These are phyloP conservation scores for Hypomyces perniciosus DNA, from an alignment of 2,329 filamentous ascomycete genomes.

Conservation along the genomic window DNA sequence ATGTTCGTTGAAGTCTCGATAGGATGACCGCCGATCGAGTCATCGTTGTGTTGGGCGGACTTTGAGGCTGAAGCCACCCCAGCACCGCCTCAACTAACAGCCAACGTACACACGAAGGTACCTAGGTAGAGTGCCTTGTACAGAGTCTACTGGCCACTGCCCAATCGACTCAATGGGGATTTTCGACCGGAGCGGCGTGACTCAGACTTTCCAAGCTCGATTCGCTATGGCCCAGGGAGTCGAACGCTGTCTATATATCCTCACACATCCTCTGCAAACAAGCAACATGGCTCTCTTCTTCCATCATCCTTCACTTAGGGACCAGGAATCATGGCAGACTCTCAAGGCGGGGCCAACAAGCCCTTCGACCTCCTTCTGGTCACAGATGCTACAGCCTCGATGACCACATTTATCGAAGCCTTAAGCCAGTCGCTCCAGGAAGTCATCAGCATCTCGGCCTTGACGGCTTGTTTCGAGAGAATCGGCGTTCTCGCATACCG, in stretches of 20 bases:
- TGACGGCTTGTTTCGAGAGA: slow-evolving; percentile 44
- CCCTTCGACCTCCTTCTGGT: slow-evolving; percentile 41
- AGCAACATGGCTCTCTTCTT: background rate
- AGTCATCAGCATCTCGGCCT: slow-evolving; percentile 42
- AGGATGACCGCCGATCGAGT: no score
- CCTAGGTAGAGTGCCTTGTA: no score
- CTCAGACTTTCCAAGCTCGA: background rate
- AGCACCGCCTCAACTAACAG: background rate
- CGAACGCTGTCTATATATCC: background rate
- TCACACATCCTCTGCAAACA: background rate
- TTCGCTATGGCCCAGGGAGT: background rate
- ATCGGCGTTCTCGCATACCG: slow-evolving; percentile 47
- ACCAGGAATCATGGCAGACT: slow-evolving; percentile 14
- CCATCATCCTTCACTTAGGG: background rate
- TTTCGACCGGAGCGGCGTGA: slow-evolving; percentile 8
- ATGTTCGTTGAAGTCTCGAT: no score
- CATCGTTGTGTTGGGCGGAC: background rate
- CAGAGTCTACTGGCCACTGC: no score
- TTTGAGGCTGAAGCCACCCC: background rate
- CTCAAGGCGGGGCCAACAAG: slow-evolving; percentile 9
- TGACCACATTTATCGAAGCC: slow-evolving; percentile 36
- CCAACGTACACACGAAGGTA: background rate
- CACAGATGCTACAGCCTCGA: slow-evolving; percentile 41
- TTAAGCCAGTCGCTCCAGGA: slow-evolving; percentile 43
- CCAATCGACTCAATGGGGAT: slow-evolving; percentile 3